Evolutionary conservation across 2,329 filamentous ascomycete species (phyloP).

Genomic region (Verticillium isaacii): DNA sequence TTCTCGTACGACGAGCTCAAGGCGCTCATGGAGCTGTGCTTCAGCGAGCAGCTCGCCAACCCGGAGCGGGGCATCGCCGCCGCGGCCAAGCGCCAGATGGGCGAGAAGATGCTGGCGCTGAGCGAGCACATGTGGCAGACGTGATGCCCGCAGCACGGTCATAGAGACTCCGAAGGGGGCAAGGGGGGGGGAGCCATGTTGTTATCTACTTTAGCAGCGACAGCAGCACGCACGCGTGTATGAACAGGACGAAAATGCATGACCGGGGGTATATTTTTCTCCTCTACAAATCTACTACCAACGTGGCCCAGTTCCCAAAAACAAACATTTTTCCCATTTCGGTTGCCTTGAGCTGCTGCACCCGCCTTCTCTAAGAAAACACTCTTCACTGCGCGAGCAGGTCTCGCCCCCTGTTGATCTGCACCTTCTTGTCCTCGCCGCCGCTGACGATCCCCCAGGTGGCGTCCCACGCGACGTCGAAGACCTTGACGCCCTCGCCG

Average conservation of each 20-base stretch:
- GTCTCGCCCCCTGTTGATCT: slow-evolving; percentile 72
- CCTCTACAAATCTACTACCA: background rate
- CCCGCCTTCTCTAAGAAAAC: background rate
- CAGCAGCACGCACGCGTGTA: background rate
- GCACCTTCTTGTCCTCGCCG: slow-evolving; percentile 90
- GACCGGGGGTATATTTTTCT: slow-evolving; percentile 1
- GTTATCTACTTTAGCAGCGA: background rate
- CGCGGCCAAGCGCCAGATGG: slow-evolving; percentile 64
- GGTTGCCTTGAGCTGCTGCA: background rate
- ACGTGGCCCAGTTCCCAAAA: background rate
- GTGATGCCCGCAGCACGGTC: slow-evolving; percentile 15
- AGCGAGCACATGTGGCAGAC: slow-evolving; percentile 70
- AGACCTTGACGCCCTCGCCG: slow-evolving; percentile 86
- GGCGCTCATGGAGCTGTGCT: slow-evolving; percentile 61
- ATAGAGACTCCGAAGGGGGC: background rate
- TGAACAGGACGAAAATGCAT: background rate
- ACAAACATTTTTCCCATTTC: background rate
- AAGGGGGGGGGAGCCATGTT: background rate
- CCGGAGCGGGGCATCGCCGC: slow-evolving; percentile 63
- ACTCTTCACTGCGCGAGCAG: slow-evolving; percentile 32
- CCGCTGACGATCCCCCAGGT: slow-evolving; percentile 84
- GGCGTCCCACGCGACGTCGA: slow-evolving; percentile 81
- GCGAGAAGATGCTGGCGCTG: slow-evolving; percentile 63
- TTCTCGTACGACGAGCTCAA: slow-evolving; percentile 66
- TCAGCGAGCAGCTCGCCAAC: slow-evolving; percentile 61